Evolutionary conservation across 2,329 filamentous ascomycete genomes (phyloP).

Genomic region (Fusarium palustre): DNA sequence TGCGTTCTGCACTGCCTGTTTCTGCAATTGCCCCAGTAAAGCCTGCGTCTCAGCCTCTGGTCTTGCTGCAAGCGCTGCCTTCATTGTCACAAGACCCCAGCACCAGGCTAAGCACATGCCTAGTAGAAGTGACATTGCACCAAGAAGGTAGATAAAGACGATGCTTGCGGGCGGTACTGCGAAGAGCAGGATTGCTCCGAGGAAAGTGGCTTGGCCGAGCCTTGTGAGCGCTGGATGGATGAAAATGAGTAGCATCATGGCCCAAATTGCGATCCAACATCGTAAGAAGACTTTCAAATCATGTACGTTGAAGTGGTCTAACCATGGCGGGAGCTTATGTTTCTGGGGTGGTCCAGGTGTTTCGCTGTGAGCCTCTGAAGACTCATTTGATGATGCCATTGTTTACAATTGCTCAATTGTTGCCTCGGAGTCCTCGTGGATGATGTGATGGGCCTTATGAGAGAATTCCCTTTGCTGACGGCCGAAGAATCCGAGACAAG

Average conservation of each 20-base stretch:
- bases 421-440: neutral
- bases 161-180: conserved; percentile 60
- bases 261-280: conserved; percentile 61
- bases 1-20: neutral
- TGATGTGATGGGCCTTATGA: neutral
- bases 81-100: conserved; percentile 63
- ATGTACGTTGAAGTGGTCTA: conserved; percentile 60
- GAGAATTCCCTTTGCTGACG: neutral
- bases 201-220: conserved; percentile 60
- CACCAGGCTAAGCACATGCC: conserved; percentile 62
- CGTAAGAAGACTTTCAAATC: conserved; percentile 61
- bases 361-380: conserved; percentile 7
- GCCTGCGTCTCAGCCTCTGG: conserved; percentile 51
- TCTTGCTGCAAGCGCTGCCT: conserved; percentile 58
- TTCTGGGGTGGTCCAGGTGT: neutral
- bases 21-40: conserved; percentile 23
- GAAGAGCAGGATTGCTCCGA: conserved; percentile 56
- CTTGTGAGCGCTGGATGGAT: conserved; percentile 56
- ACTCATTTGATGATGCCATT: conserved; percentile 15
- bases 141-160: conserved; percentile 59
- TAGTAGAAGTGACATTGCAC: conserved; percentile 56
- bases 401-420: neutral
- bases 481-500: conserved; percentile 2
- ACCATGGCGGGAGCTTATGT: conserved; percentile 48
- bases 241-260: conserved; percentile 59